Conservation (phyloP, 1,284 basidiomycete genomes). For the Rhodotorula sp. region DNA sequence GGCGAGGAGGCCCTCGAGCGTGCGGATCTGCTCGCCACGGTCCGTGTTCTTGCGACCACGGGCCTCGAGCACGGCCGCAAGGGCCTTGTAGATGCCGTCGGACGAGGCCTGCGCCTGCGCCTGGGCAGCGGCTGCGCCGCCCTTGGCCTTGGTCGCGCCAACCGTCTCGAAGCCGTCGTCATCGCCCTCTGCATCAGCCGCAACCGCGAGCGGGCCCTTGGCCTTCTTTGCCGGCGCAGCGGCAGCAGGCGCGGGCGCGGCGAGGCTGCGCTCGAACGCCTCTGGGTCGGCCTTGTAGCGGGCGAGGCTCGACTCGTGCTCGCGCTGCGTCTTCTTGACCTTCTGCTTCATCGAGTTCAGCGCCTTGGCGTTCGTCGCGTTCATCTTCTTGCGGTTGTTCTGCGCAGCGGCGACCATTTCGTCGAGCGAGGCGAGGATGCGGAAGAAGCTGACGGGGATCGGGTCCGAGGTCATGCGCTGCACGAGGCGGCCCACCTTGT, state of each 20-base stretch:
- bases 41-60: constrained; percentile 99
- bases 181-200: constrained; percentile 60
- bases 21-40: constrained; percentile 88
- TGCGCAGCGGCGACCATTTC: constrained; percentile 67
- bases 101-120: constrained; percentile 71
- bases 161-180: constrained; percentile 86
- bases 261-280: constrained; percentile 73
- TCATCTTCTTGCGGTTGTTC: constrained; percentile 91
- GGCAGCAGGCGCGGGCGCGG: constrained; percentile 57
- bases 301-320: constrained; percentile 79
- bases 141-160: constrained; percentile 53
- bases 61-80: constrained; percentile 88
- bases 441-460: constrained; percentile 84
- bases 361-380: constrained; percentile 88
- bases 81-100: constrained; percentile 89
- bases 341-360: constrained; percentile 97
- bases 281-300: constrained; percentile 82
- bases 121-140: constrained; percentile 72
- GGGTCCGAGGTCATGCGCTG: constrained; percentile 76
- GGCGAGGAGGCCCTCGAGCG: constrained; percentile 83
- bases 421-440: constrained; percentile 75
- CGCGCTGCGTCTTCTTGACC: constrained; percentile 86
- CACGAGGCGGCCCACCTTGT: constrained; percentile 88
- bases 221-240: constrained; percentile 55
- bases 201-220: constrained; percentile 46